A percentile compares a stretch with the other conserved stretches of the same genome.
These are phyloP conservation scores for Pichia sorboxylosa DNA, from an alignment of 1,139 yeast species.

Conservation along the genomic window DNA sequence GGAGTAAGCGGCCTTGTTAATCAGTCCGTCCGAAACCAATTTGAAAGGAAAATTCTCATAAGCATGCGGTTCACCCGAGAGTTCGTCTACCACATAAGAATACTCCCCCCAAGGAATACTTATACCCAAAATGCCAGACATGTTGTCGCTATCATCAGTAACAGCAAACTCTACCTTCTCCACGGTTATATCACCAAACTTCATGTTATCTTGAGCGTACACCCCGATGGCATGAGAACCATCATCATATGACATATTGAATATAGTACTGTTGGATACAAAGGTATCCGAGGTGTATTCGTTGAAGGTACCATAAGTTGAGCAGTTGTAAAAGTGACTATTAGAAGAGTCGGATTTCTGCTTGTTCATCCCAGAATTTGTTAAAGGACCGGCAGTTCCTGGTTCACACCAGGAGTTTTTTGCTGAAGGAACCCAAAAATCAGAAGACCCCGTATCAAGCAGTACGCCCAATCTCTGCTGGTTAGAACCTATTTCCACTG, in stretches of 20 bases:
- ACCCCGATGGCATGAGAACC: conserved; percentile 46
- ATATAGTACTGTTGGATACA: conserved; percentile 33
- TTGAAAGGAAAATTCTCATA: conserved; percentile 50
- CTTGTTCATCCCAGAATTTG: too few relatives aligned
- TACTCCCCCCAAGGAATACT: conserved; percentile 45
- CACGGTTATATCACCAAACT: conserved; percentile 35
- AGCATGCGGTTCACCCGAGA: conserved; percentile 11
- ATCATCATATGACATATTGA: conserved; percentile 54
- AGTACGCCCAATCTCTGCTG: conserved; percentile 38
- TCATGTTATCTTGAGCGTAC: conserved; percentile 51
- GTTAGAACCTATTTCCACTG: conserved; percentile 43
- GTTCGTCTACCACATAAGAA: conserved; percentile 17
- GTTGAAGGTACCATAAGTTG: conserved; percentile 40
- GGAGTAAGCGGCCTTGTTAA: conserved; percentile 42
- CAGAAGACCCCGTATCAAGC: conserved; percentile 61
- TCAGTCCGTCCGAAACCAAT: conserved; percentile 42
- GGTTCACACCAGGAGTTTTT: conserved; percentile 22
- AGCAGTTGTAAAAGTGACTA: conserved; percentile 24
- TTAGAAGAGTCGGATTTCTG: conserved; percentile 1
- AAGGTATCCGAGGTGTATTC: conserved; percentile 34
- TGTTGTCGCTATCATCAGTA: conserved; percentile 40
- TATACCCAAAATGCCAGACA: conserved; percentile 51
- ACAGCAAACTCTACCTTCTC: conserved; percentile 43
- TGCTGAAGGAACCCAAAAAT: conserved; percentile 42
- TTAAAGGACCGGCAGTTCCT: conserved; percentile 7